phyloP scores from a whole-genome alignment of 176 grass and related monocot species.

The Carex kokanica region DNA sequence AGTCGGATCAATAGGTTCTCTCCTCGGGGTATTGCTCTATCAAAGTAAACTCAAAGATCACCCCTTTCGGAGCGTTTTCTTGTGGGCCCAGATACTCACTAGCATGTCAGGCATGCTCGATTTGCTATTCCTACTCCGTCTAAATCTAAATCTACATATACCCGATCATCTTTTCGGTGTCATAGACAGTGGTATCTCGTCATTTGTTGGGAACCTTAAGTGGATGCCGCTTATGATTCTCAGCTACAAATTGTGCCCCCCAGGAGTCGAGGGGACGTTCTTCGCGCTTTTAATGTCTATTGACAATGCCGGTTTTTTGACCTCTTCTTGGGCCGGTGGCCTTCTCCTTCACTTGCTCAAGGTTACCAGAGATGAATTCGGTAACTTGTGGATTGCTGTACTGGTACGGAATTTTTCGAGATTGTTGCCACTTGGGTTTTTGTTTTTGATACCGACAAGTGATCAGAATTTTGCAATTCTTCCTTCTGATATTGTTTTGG shows the following conservation, averaged over 20 bases:
- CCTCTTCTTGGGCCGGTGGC: conserved; percentile 74
- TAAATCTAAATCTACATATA: conserved; percentile 57
- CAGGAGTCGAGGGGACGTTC: conserved; percentile 75
- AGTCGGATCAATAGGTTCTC: conserved; percentile 65
- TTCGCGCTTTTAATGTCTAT: conserved; percentile 82
- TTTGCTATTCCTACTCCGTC: conserved; percentile 48
- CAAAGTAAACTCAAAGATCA: conserved; percentile 60
- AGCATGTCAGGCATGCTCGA: conserved; percentile 74
- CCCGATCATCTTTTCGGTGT: conserved; percentile 67
- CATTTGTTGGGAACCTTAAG: conserved; percentile 49
- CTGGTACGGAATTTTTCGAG: conserved; percentile 62
- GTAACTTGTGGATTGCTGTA: conserved; percentile 59
- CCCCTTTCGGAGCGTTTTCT: conserved; percentile 55
- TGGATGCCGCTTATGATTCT: conserved; percentile 85
- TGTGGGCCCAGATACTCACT: conserved; percentile 67
- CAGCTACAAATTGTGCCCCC: conserved; percentile 70
- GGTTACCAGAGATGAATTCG: conserved; percentile 64
- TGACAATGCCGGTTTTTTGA: conserved; percentile 61
- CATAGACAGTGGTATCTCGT: conserved; percentile 48
- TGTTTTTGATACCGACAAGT: conserved; percentile 66
- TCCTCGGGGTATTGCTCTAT: conserved; percentile 72
- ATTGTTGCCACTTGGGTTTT: conserved; percentile 46
- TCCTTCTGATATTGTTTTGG: conserved; percentile 44
- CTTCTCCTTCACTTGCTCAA: conserved; percentile 62
- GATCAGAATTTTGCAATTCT: conserved; percentile 46